Base-by-base conservation (phyloP, 2,329 filamentous ascomycete species). In the Ceratocystis alfenasii region DNA sequence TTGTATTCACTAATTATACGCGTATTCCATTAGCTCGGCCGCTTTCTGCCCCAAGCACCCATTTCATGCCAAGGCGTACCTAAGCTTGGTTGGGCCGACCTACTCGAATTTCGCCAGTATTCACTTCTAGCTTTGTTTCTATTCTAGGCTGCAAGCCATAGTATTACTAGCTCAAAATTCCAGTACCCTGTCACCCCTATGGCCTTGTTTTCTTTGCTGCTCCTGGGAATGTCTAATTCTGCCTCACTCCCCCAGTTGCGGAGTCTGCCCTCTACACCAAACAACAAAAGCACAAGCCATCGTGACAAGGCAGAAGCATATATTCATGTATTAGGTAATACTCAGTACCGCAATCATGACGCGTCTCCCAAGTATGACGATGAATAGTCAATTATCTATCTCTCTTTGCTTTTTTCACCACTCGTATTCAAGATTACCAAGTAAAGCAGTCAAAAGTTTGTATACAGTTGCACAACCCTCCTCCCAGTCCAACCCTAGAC, bases 221-320 rank as follows among this genome's bases (percentile, higher is more conserved):
- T 17, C n/a, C 28, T 55, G 17, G 53, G 25, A 7, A 36, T 59
- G 17, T 36, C 55, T 59, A n/a, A 36, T 59, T 59, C 55, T 59
- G 55, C 55, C 55, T 59, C 55, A 59, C 55, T 36, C 55, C 28
- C 48, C 17, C 22, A 53, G 48, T 15, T 25, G 12, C 22, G 25
- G 25, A 36, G 55, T 59, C 55, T 59, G 28, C 55, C 55, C 22
- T 5, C 55, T 12, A 8, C 10, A 20, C 48, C 48, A n/a, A 22
- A n/a, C 28, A n/a, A n/a, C 55, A 59, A 59, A 53, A 33, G 55
- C 55, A 59, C 55, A 59, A 59, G 55, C 55, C 55, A 59, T 59
- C 28, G 12, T n/a, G 25, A 17, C 28, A n/a, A 59, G 55, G 55
- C 55, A 59, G 55, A 36, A 59, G 8, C 55, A 59, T 59, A 36